Percentiles rank a stretch among this genome's conserved stretches.
These are phyloP conservation scores for Chaetomiaceae sp. DNA, from an alignment of 2,329 filamentous ascomycete species.

Conservation along the genomic window DNA sequence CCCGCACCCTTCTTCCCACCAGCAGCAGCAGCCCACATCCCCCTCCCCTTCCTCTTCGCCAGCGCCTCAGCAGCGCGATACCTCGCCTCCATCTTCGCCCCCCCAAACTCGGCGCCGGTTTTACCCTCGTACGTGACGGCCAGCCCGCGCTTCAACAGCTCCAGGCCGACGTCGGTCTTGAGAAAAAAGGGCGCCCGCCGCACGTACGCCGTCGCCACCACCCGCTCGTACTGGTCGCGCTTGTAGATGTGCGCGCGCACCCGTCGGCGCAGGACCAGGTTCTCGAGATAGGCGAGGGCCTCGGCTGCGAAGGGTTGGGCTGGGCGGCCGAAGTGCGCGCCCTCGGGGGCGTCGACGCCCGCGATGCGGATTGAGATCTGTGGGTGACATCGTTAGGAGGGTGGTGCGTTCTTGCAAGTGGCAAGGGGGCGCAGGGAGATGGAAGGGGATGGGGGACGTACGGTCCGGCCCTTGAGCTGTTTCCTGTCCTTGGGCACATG, in stretches of 20 bases:
- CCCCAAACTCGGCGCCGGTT: conserved; percentile 81
- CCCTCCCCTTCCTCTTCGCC: conserved; percentile 60
- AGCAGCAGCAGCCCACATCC: conserved; percentile 89
- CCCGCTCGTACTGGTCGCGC: conserved; percentile 85
- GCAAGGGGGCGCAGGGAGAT: too few relatives aligned
- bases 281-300: conserved; percentile 73
- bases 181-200: conserved; percentile 56
- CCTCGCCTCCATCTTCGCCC: conserved; percentile 49
- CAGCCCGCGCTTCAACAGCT: conserved; percentile 80
- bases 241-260: conserved; percentile 81
- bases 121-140: conserved; percentile 95
- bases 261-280: conserved; percentile 64
- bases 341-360: conserved; percentile 88
- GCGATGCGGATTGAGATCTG: conserved; percentile 86
- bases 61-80: conserved; percentile 63
- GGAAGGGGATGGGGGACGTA: neutral
- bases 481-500: conserved; percentile 64
- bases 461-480: conserved; percentile 70
- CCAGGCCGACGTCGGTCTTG: conserved; percentile 71
- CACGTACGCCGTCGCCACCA: conserved; percentile 80
- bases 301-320: conserved; percentile 81
- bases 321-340: conserved; percentile 84
- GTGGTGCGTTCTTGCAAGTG: too few relatives aligned
- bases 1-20: conserved; percentile 40
- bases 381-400: too few relatives aligned